Evolutionary conservation across 768 basidiomycete genomes (phyloP), one percentile per base, ranked within the genome.

Genomic region (Lactarius pseudohatsudake): DNA sequence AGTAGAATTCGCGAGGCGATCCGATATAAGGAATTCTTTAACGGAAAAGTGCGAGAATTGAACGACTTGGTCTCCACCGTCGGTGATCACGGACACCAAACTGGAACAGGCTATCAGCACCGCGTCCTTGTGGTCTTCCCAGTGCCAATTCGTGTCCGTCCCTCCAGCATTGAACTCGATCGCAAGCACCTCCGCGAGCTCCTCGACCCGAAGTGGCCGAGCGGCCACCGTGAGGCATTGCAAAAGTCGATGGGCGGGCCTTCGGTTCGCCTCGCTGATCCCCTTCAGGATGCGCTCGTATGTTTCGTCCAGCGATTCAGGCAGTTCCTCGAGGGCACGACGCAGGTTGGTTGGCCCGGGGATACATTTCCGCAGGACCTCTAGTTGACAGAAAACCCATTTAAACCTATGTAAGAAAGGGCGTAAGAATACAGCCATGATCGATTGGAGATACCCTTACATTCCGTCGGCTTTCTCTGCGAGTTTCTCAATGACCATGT

Each of bases 21-120:
- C 50, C 13, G 50, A 53, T 13, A 9, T 53, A 4, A 53, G 26
- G 50, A 26, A 53, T 26, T 53, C 50, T 15, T 26, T 53, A 5
- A 53, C 50, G 50, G 50, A 53, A 5, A 53, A 26, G 50, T 53
- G 50, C 13, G 22, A 53, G 50, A 53, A 53, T 53, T 53, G 50
- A 8, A 53, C 50, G 11, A 53, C 13, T 26, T 53, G 50, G 50
- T 26, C 50, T 28, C 13, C 26, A 3, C 50, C 50, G 22, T 28
- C 26, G 22, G 26, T 26, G 13, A 53, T 26, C 6, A 53, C 50
- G 50, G 13, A 53, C 13, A 53, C 50, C 50, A 53, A 16, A 16
- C 50, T 53, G 50, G 50, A 26, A 53, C 50, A 53, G 50, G 50
- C 50, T 3, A 26, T 26, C 26, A 53, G 26, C 13, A 53, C 50